A percentile compares a stretch with the other conserved stretches of the same genome.
Conservation (phyloP, 202 grass and related monocot species). For the Cymbopogon flexuosus region DNA sequence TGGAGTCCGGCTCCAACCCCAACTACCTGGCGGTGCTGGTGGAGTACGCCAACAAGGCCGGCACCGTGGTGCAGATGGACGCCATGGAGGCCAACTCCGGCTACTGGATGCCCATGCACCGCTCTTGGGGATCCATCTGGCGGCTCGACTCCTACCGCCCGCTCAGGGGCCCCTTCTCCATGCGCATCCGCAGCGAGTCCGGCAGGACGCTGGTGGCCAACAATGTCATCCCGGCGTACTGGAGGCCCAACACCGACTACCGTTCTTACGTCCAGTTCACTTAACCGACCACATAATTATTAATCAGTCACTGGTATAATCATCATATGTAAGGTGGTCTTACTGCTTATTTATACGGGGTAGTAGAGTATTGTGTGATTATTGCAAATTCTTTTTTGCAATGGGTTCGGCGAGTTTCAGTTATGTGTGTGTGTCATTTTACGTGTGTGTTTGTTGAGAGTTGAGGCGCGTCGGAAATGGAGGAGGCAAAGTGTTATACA, state of each 20-base stretch:
- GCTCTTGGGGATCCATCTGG: slow-evolving; percentile 66
- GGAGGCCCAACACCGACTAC: slow-evolving; percentile 45
- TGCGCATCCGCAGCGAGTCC: slow-evolving; percentile 41
- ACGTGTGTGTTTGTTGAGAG: neutral
- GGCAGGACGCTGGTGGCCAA: slow-evolving; percentile 32
- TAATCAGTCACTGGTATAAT: neutral
- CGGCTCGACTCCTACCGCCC: slow-evolving; percentile 35
- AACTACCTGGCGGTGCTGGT: slow-evolving; percentile 61
- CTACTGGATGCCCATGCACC: slow-evolving; percentile 39
- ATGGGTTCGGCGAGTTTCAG: neutral
- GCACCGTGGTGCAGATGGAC: slow-evolving; percentile 47
- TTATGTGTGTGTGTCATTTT: neutral
- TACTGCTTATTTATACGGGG: neutral
- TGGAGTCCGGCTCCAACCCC: slow-evolving; percentile 44
- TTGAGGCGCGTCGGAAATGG: slow-evolving; percentile 1
- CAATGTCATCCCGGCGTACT: slow-evolving; percentile 48
- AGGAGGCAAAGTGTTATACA: slow-evolving; percentile 18
- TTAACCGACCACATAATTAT: neutral
- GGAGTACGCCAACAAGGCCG: slow-evolving; percentile 47
- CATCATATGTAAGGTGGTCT: too few species aligned
- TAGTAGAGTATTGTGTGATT: neutral
- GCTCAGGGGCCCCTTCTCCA: slow-evolving; percentile 50
- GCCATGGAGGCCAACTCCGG: slow-evolving; percentile 12
- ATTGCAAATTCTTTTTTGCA: neutral
- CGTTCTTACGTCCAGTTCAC: slow-evolving; percentile 43